Evolutionary conservation across 2,329 filamentous ascomycete genomes (phyloP).

Genomic region (Bipolaris gigantea): DNA sequence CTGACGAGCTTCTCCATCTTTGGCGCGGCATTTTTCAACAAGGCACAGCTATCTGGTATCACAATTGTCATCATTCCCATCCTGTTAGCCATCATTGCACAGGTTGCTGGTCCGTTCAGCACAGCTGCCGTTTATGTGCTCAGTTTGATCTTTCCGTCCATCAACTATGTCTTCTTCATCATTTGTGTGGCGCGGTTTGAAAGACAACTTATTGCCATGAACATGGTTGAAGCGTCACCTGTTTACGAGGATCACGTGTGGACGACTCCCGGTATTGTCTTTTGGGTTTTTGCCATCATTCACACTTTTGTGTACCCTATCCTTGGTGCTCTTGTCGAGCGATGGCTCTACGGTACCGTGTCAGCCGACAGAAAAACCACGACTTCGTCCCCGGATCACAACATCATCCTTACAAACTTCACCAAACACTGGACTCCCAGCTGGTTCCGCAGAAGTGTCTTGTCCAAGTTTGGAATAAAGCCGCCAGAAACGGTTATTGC

Average conservation of each 20-base stretch:
- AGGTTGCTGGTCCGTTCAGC: slow-evolving; percentile 66
- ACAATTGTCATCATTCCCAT: slow-evolving; percentile 72
- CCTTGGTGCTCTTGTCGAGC: slow-evolving; percentile 73
- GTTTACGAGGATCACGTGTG: slow-evolving; percentile 52
- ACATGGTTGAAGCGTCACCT: slow-evolving; percentile 65
- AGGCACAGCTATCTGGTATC: slow-evolving; percentile 85
- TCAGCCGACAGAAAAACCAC: slow-evolving; percentile 55
- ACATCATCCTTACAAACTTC: slow-evolving; percentile 72
- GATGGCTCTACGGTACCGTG: slow-evolving; percentile 73
- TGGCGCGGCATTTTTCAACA: slow-evolving; percentile 81
- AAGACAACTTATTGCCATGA: slow-evolving; percentile 59
- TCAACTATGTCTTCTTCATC: slow-evolving; percentile 84
- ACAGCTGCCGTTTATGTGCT: slow-evolving; percentile 69
- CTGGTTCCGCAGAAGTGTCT: slow-evolving; percentile 57
- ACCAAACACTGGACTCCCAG: slow-evolving; percentile 77
- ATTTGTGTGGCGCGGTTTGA: slow-evolving; percentile 79
- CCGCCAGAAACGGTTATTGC: slow-evolving; percentile 71
- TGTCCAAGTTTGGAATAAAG: slow-evolving; percentile 52
- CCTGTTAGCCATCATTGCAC: slow-evolving; percentile 78
- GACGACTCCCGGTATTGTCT: slow-evolving; percentile 69
- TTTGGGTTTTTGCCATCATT: slow-evolving; percentile 76
- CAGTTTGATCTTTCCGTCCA: slow-evolving; percentile 79
- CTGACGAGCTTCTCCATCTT: slow-evolving; percentile 80
- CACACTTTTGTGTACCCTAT: slow-evolving; percentile 79
- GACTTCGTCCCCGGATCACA: slow-evolving; percentile 47